Evolutionary conservation across 2,329 filamentous ascomycete genomes (phyloP).

Genomic region (Salinomyces thailandicus): DNA sequence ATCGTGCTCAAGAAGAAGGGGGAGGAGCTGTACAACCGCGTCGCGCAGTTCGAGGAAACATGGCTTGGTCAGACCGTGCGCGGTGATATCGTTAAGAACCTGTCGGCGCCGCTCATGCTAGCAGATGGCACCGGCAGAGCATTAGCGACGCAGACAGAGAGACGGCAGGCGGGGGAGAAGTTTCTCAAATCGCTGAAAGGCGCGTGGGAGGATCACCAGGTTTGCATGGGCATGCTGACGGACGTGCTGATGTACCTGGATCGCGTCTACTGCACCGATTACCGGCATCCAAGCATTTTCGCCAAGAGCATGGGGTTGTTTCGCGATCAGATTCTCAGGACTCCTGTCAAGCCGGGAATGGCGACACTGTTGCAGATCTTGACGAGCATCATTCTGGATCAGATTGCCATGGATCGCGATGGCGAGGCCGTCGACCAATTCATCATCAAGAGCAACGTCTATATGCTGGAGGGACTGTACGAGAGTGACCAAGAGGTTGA

Average conservation of each 20-base stretch:
- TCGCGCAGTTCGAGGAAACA: slow-evolving; percentile 67
- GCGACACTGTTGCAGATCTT: slow-evolving; percentile 60
- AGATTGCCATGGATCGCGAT: slow-evolving; percentile 83
- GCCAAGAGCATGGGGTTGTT: slow-evolving; percentile 77
- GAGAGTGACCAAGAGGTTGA: slow-evolving; percentile 70
- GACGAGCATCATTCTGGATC: slow-evolving; percentile 73
- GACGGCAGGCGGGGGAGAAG: slow-evolving; percentile 67
- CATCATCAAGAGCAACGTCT: slow-evolving; percentile 69
- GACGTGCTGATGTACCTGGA: slow-evolving; percentile 96
- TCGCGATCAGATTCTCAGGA: slow-evolving; percentile 70
- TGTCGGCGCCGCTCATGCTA: slow-evolving; percentile 56
- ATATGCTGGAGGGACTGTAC: slow-evolving; percentile 85
- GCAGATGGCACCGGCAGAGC: slow-evolving; percentile 27
- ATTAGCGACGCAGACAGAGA: slow-evolving; percentile 60
- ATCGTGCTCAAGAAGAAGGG: slow-evolving; percentile 85
- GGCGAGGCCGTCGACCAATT: slow-evolving; percentile 80
- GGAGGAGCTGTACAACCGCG: slow-evolving; percentile 65
- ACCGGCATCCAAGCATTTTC: slow-evolving; percentile 67
- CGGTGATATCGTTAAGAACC: slow-evolving; percentile 56
- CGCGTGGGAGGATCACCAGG: slow-evolving; percentile 80
- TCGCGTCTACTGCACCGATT: slow-evolving; percentile 66
- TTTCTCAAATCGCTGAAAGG: slow-evolving; percentile 67
- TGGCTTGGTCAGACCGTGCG: slow-evolving; percentile 72
- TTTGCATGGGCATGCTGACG: slow-evolving; percentile 91
- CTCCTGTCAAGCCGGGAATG: slow-evolving; percentile 38